Percentiles rank a stretch among this genome's conserved stretches.
phyloP scores from a whole-genome alignment of 78 protist genomes.

The Goniomonas avonlea region DNA sequence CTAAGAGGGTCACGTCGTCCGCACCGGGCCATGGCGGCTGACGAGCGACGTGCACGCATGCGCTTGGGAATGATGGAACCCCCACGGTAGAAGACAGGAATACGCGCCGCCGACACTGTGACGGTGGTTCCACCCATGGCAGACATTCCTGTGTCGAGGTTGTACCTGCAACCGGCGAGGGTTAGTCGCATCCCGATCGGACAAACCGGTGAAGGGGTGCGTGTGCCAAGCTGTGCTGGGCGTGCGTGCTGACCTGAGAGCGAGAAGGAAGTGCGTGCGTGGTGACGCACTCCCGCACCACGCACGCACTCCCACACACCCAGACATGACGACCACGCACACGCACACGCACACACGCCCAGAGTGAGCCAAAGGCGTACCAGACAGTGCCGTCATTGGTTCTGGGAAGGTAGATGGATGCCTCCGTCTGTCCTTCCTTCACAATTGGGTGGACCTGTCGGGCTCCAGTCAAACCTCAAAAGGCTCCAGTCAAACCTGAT shows the following conservation, averaged over 20 bases:
- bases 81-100: conserved; percentile 78
- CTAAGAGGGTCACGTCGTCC: background rate
- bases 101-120: conserved; percentile 44
- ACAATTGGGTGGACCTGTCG: too few species aligned
- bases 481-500: too few species aligned
- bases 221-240: background rate
- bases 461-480: too few species aligned
- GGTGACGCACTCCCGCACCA: background rate
- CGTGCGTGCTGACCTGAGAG: background rate
- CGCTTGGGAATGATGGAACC: conserved; percentile 72
- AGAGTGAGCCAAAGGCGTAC: conserved; percentile 2
- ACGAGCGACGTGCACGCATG: conserved; percentile 68
- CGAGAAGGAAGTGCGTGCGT: background rate
- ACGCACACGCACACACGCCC: too few species aligned
- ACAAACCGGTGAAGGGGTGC: too few species aligned
- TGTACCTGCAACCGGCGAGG: too few species aligned
- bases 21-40: background rate
- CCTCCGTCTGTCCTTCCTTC: background rate
- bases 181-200: too few species aligned
- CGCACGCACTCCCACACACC: too few species aligned
- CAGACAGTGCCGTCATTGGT: background rate
- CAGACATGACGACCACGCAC: too few species aligned
- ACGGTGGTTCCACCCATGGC: too few species aligned
- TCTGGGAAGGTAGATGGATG: conserved; percentile 46
- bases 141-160: background rate